Evolutionary conservation across 2,329 filamentous ascomycete genomes (phyloP).

Genomic region (Pseudovirgaria hyperparasitica): DNA sequence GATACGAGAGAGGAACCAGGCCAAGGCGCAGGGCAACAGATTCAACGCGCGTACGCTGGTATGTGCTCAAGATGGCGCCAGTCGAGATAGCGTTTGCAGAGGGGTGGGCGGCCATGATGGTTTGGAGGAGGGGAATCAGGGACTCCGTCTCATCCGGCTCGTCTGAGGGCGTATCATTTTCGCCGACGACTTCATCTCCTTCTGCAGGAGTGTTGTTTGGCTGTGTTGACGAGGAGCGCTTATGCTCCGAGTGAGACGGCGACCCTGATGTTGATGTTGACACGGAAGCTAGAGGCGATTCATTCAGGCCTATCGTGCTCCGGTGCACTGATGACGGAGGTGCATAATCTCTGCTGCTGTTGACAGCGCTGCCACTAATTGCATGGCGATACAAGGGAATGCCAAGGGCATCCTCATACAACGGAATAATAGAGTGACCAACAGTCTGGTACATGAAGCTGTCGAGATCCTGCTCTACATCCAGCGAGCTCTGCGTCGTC

Average conservation of each 20-base stretch:
- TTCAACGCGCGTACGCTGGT: slow-evolving; percentile 92
- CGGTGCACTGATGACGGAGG: slow-evolving; percentile 3
- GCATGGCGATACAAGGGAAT: slow-evolving; percentile 73
- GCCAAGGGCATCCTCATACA: slow-evolving; percentile 67
- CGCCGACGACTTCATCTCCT: slow-evolving; percentile 7
- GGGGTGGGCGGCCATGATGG: slow-evolving; percentile 57
- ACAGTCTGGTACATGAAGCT: slow-evolving; percentile 99
- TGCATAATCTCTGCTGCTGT: slow-evolving; percentile 59
- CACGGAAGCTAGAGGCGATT: too few species aligned
- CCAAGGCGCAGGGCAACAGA: slow-evolving; percentile 77
- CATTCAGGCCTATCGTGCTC: too few species aligned
- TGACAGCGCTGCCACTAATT: slow-evolving; percentile 59
- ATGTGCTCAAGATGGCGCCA: slow-evolving; percentile 86
- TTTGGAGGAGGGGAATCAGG: slow-evolving; percentile 59
- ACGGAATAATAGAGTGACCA: slow-evolving; percentile 72
- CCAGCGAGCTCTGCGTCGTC: slow-evolving; percentile 10
- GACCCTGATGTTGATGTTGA: slow-evolving; percentile 7
- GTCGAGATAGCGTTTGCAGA: slow-evolving; percentile 77
- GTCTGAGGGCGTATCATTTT: too few species aligned
- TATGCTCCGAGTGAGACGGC: slow-evolving; percentile 13
- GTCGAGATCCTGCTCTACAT: slow-evolving; percentile 58
- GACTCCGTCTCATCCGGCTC: slow-evolving; percentile 77
- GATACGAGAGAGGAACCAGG: slow-evolving; percentile 67
- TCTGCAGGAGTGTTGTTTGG: slow-evolving; percentile 16
- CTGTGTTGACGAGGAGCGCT: background rate